Conservation (phyloP, 768 basidiomycete genomes). For the Candolleomyces aberdarensis region DNA sequence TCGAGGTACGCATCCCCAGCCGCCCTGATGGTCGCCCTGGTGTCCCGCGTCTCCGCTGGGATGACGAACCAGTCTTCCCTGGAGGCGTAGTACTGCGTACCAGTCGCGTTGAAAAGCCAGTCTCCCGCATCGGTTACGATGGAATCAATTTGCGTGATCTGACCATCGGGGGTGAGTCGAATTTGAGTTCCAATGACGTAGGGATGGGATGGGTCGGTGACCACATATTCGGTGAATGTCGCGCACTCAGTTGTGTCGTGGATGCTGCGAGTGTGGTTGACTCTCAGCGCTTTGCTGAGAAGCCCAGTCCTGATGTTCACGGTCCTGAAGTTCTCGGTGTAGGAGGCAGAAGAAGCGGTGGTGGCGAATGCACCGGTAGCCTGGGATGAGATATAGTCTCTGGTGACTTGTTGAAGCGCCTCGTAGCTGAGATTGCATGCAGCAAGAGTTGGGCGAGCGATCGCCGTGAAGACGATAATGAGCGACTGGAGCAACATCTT, state of each 20-base stretch:
- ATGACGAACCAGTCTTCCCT: conserved; percentile 8
- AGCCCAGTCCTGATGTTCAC: background rate
- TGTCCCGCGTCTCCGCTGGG: conserved; percentile 1
- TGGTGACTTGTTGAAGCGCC: conserved; percentile 2
- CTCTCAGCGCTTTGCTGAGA: conserved; percentile 1
- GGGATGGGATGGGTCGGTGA: conserved; percentile 7
- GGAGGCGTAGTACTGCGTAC: conserved; percentile 2
- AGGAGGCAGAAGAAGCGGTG: background rate
- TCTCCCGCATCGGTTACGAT: conserved; percentile 9
- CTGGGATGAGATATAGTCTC: conserved; percentile 2
- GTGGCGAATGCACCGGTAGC: background rate
- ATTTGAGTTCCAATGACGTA: conserved; percentile 11
- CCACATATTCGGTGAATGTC: conserved; percentile 8
- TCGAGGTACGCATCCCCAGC: conserved; percentile 10
- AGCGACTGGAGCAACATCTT: no score
- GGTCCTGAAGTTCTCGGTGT: conserved; percentile 9
- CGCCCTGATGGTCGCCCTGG: background rate
- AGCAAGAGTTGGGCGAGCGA: no score
- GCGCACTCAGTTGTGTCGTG: conserved; percentile 9
- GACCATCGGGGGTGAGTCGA: background rate
- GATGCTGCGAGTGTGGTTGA: conserved; percentile 6
- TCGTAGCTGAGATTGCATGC: background rate
- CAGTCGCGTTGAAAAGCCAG: conserved; percentile 12
- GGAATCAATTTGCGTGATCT: conserved; percentile 1
- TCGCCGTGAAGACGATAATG: no score